These are phyloP conservation scores for Xylaria curta DNA, from an alignment of 495 filamentous ascomycete species.

Conservation along the genomic window DNA sequence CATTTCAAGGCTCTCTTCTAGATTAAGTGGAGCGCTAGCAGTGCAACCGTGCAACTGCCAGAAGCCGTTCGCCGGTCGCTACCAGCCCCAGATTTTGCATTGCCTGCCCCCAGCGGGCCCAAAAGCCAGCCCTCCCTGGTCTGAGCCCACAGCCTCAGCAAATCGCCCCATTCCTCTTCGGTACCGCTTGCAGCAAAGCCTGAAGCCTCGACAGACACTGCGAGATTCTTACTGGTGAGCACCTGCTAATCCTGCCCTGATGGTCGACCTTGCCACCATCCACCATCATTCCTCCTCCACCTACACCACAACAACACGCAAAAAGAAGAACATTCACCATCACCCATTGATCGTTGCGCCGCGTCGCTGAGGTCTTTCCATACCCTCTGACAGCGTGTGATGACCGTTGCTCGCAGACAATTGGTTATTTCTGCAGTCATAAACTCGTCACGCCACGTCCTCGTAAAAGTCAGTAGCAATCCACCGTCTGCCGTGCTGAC, in stretches of 20 bases:
- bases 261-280: conserved; percentile 23
- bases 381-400: conserved; percentile 26
- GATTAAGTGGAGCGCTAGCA: background rate
- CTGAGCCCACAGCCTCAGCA: conserved; percentile 24
- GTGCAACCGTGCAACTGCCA: conserved; percentile 2
- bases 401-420: conserved; percentile 41
- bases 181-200: conserved; percentile 30
- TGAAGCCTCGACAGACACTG: conserved; percentile 16
- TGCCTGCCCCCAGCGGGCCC: conserved; percentile 20
- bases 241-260: conserved; percentile 18
- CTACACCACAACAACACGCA: conserved; percentile 25
- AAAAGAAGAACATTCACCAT: conserved; percentile 26
- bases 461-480: conserved; percentile 27
- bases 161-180: conserved; percentile 28
- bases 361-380: conserved; percentile 30
- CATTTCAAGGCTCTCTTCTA: background rate
- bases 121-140: conserved; percentile 9
- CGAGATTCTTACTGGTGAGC: conserved; percentile 28
- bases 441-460: conserved; percentile 29
- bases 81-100: conserved; percentile 25
- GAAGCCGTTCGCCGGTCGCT: conserved; percentile 7
- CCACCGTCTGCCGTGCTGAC: conserved; percentile 19
- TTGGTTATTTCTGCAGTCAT: conserved; percentile 32
- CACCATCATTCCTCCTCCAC: conserved; percentile 28
- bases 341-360: conserved; percentile 25